A percentile compares a stretch with the other conserved stretches of the same genome.
Conservation (phyloP, 352 stramenopile genomes). For the Blastocystis hominis region DNA sequence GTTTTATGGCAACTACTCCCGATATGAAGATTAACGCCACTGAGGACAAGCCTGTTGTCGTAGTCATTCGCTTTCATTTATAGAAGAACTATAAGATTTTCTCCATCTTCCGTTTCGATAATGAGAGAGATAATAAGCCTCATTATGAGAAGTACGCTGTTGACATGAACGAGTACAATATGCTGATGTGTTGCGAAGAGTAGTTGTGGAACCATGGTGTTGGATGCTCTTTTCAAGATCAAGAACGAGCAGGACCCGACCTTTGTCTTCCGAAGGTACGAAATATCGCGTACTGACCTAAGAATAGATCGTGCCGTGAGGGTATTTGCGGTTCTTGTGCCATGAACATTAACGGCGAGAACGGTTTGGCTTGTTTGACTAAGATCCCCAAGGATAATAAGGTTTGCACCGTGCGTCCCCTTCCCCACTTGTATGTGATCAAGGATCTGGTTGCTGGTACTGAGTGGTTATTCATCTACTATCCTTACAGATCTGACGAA, state of each 20-base stretch:
- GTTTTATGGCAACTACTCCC: neutral
- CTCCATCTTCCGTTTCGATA: conserved; percentile 44
- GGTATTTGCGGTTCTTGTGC: conserved; percentile 96
- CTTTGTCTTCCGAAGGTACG: conserved; percentile 90
- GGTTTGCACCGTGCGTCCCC: conserved; percentile 80
- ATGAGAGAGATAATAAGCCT: conserved; percentile 55
- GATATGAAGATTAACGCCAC: neutral
- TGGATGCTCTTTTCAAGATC: conserved; percentile 99
- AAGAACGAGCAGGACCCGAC: conserved; percentile 98
- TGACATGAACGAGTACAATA: conserved; percentile 61
- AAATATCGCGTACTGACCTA: conserved; percentile 93
- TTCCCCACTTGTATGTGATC: conserved; percentile 98
- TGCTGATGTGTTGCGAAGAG: neutral
- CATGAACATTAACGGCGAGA: conserved; percentile 98
- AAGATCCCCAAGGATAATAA: conserved; percentile 76
- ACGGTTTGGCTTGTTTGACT: conserved; percentile 91
- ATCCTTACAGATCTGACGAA: conserved; percentile 81
- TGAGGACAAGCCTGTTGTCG: neutral
- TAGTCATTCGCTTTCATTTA: neutral
- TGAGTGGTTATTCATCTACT: conserved; percentile 64
- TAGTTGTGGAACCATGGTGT: conserved; percentile 90
- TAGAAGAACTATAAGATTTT: conserved; percentile 57
- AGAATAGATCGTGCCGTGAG: conserved; percentile 97
- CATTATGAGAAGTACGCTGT: conserved; percentile 57
- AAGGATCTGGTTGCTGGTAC: conserved; percentile 97